phyloP scores from a whole-genome alignment of 2,329 filamentous ascomycete genomes.

The Didymella arachidicola region DNA sequence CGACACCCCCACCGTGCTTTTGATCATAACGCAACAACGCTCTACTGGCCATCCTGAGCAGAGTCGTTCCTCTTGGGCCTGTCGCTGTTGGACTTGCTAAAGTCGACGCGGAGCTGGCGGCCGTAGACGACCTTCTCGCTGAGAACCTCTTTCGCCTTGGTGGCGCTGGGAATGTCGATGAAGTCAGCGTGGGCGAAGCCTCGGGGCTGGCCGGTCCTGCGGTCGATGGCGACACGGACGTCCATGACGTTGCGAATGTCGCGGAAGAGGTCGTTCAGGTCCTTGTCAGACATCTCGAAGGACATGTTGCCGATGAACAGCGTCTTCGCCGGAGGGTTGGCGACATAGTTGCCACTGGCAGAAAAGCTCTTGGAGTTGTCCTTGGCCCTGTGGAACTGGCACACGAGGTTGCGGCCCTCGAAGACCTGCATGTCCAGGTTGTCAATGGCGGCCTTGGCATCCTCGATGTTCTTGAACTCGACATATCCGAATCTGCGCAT shows the following conservation, averaged over 20 bases:
- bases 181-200: slow-evolving; percentile 90
- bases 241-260: slow-evolving; percentile 74
- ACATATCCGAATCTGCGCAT: slow-evolving; percentile 70
- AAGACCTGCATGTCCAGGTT: slow-evolving; percentile 66
- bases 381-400: slow-evolving; percentile 63
- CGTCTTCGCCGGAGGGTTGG: slow-evolving; percentile 65
- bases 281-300: slow-evolving; percentile 83
- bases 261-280: slow-evolving; percentile 80
- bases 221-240: slow-evolving; percentile 83
- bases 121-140: slow-evolving; percentile 68
- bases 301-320: slow-evolving; percentile 87
- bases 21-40: slow-evolving; percentile 7
- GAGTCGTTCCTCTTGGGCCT: slow-evolving; percentile 27
- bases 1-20: slow-evolving; percentile 3
- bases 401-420: slow-evolving; percentile 69
- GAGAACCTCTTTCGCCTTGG: slow-evolving; percentile 65
- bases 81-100: slow-evolving; percentile 48
- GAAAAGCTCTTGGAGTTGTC: slow-evolving; percentile 19
- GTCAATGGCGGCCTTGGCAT: slow-evolving; percentile 64
- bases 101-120: slow-evolving; percentile 72
- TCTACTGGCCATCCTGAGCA: slow-evolving; percentile 22
- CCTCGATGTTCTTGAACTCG: slow-evolving; percentile 62
- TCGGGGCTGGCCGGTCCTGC: slow-evolving; percentile 78
- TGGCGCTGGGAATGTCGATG: slow-evolving; percentile 70
- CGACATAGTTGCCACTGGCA: slow-evolving; percentile 5